Evolutionary conservation across 495 filamentous ascomycete genomes (phyloP).

Genomic region (Xylaria curta): DNA sequence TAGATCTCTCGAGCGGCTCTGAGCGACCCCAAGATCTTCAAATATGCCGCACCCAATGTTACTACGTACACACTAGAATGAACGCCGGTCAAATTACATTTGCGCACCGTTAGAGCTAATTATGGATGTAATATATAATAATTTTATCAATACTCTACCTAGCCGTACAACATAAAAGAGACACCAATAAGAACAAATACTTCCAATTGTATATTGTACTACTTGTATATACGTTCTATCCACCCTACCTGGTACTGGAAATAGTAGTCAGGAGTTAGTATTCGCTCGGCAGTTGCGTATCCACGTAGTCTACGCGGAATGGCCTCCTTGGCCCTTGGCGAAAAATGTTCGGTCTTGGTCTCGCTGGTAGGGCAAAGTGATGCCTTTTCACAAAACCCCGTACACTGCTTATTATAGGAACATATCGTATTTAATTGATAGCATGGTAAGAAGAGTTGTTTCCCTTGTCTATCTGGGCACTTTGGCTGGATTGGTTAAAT

Average conservation of each 20-base stretch:
- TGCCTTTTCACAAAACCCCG: not conserved
- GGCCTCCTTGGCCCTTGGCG: slow-evolving; percentile 5
- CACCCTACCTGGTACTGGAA: not conserved
- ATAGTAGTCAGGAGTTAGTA: not conserved
- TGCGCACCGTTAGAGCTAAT: not conserved
- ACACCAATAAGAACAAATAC: not conserved
- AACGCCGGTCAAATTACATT: not conserved
- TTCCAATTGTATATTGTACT: not conserved
- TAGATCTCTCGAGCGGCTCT: not conserved
- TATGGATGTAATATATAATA: not conserved
- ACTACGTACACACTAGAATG: not conserved
- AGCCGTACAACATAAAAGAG: not conserved
- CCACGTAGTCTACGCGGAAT: not conserved
- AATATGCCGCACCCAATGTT: not conserved
- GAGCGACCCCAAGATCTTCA: slow-evolving; percentile 2
- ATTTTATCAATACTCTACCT: not conserved
- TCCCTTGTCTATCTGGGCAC: not conserved
- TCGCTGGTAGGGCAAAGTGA: too few relatives aligned
- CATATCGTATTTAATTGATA: not conserved
- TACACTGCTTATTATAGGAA: not conserved
- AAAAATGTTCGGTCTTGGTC: not conserved
- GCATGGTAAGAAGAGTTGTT: not conserved
- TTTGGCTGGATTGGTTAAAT: not conserved
- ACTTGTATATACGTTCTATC: not conserved
- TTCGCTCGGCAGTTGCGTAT: not conserved